Conservation (phyloP, 352 stramenopile genomes). For the Globisporangium yorkense region DNA sequence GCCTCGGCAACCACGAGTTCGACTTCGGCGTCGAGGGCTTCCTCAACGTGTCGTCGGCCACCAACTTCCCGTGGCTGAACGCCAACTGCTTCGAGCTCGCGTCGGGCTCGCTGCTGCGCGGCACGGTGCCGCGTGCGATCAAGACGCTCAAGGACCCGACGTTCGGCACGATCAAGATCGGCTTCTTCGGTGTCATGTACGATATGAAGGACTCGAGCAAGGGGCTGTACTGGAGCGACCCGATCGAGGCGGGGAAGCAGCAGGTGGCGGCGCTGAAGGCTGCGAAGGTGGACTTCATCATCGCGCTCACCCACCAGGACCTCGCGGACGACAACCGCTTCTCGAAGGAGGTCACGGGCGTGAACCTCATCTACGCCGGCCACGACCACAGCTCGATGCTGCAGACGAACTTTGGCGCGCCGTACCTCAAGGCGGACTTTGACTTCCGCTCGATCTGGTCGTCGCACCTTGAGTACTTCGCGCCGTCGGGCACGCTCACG, state of each 20-base stretch:
- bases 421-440: constrained; percentile 72
- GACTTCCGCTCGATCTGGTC: constrained; percentile 71
- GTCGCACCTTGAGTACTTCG: constrained; percentile 58
- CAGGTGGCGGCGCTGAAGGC: constrained; percentile 39
- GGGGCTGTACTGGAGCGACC: constrained; percentile 59
- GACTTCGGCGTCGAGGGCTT: constrained; percentile 77
- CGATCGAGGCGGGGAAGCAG: constrained; percentile 41
- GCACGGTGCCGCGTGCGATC: constrained; percentile 42
- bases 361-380: constrained; percentile 67
- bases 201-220: constrained; percentile 64
- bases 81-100: constrained; percentile 60
- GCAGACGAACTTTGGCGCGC: constrained; percentile 62
- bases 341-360: constrained; percentile 55
- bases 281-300: constrained; percentile 59
- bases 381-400: constrained; percentile 75
- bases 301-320: constrained; percentile 68
- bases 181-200: constrained; percentile 76
- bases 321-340: constrained; percentile 63
- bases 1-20: constrained; percentile 79
- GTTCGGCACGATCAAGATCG: constrained; percentile 49
- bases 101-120: constrained; percentile 38
- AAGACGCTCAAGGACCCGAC: constrained; percentile 34
- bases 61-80: constrained; percentile 71
- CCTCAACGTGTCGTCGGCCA: constrained; percentile 48
- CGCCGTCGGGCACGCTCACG: constrained; percentile 18